Evolutionary conservation across 1,139 yeast genomes (phyloP), one percentile per base, ranked within the genome.

Genomic region (Yamadazyma epiphylla): DNA sequence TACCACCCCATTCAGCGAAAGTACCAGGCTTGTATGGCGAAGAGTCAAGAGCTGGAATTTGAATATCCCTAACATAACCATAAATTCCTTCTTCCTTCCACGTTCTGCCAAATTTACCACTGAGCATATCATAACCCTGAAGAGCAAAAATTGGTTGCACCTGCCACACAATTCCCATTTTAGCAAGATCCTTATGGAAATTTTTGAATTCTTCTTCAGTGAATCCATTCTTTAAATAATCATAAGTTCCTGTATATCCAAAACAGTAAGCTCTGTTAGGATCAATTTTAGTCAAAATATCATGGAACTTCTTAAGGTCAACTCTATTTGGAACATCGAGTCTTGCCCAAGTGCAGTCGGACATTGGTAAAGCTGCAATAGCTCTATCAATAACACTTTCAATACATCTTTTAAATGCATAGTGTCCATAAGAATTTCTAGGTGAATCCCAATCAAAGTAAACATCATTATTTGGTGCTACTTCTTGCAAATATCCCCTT

Each of bases 251-350:
- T 17, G 75, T 66, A 32, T 76, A 53, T 45, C 77, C 77, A 48
- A 76, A 77, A 4, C 76, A 81, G 13, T 75, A 56, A 60, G 74
- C 70, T 44, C 67, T 71, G 17, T 67, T 63, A n/a, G 82, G 81
- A 17, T 17, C 63, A 22, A 58, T 46, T 12, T 53, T 58, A 36
- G 67, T 77, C 36, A 76, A 69, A 31, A 55, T 51, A 12, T 51
- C 46, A 11, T 80, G 76, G 49, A 76, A 71, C 4, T 51, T 54
- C 36, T 55, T 56, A 5, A 81, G 80, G 45, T 74, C 76, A 28
- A 56, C 45, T 15, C 74, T 49, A 38, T 74, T 65, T 10, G 82
- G 81, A 10, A 64, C 62, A 50, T 74, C 74, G 15, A 81, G 74
- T 48, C 77, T 80, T 14, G 74, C 55, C 82, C 82, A 76, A 20